A percentile compares a stretch with the other conserved stretches of the same genome.
Evolutionary conservation across 208 protist genomes (phyloP).

Genomic region (Leishmania arabica): DNA sequence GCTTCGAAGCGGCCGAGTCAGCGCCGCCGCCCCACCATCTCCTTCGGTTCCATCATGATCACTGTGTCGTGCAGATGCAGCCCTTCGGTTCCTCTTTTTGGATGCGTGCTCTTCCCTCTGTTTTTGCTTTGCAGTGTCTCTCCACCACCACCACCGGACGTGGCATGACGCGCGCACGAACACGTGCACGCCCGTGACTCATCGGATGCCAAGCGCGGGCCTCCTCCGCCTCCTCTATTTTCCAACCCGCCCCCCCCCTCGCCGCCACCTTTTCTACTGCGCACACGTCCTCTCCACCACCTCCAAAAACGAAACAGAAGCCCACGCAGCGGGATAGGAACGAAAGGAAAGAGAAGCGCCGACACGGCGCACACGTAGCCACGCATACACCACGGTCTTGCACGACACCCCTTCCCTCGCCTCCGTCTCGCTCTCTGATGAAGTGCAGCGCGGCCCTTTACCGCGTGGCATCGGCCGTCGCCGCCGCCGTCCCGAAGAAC

Average conservation of each 20-base stretch:
- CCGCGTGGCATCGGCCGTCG: constrained; percentile 5
- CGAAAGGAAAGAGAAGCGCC: background rate
- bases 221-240: background rate
- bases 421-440: constrained; percentile 8
- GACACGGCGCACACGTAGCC: background rate
- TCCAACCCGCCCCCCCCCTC: background rate
- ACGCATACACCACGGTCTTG: background rate
- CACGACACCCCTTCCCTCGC: background rate
- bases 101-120: background rate
- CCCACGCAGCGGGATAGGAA: background rate
- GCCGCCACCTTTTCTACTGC: background rate
- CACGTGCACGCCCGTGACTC: background rate
- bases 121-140: background rate
- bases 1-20: background rate
- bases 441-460: constrained; percentile 15
- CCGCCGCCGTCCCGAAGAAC: constrained; percentile 35
- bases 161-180: background rate
- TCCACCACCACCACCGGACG: too few relatives aligned
- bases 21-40: background rate
- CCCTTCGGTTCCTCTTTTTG: background rate
- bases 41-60: background rate
- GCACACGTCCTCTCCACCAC: background rate
- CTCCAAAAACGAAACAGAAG: background rate
- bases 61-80: background rate
- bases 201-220: background rate